Evolutionary conservation across 805 yeast species (phyloP).

Genomic region (Starmerella stigmatis): DNA sequence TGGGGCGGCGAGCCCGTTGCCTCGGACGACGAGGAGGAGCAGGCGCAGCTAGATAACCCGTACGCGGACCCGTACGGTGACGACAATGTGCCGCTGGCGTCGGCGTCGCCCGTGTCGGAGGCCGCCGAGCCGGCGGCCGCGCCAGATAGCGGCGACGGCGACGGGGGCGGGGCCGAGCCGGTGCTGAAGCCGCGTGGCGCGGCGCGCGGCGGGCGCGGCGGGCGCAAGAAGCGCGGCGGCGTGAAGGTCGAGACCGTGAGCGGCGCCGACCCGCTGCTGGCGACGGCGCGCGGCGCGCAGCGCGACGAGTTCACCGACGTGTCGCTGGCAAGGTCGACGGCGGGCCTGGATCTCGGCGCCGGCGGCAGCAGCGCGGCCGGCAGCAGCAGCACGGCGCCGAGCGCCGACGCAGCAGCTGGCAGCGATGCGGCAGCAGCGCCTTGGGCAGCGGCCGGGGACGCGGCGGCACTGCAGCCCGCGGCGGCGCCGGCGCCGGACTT

Average conservation of each 20-base stretch:
- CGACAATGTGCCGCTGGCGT: conserved; percentile 1
- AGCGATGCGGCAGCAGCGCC: background rate
- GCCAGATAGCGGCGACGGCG: background rate
- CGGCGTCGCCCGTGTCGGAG: background rate
- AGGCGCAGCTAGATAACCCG: background rate
- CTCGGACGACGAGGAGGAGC: background rate
- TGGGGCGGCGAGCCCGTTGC: background rate
- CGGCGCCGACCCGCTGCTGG: conserved; percentile 16
- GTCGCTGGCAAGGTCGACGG: conserved; percentile 4
- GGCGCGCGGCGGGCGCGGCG: background rate
- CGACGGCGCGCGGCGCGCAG: conserved; percentile 5
- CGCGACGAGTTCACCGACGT: conserved; percentile 9
- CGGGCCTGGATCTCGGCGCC: background rate
- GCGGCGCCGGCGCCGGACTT: conserved; percentile 1
- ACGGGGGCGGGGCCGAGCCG: conserved; percentile 3
- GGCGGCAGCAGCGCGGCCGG: background rate
- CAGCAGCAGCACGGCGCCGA: too few relatives aligned
- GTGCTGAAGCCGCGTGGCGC: conserved; percentile 3
- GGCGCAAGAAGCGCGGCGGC: conserved; percentile 12
- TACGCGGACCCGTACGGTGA: conserved; percentile 7
- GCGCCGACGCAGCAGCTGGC: too few relatives aligned
- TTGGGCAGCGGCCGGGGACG: background rate
- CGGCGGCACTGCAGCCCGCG: background rate
- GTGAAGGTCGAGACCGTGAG: conserved; percentile 13
- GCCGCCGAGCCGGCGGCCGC: background rate